Conservation (phyloP, 2,329 filamentous ascomycete genomes). For the Rutstroemia sp. region DNA sequence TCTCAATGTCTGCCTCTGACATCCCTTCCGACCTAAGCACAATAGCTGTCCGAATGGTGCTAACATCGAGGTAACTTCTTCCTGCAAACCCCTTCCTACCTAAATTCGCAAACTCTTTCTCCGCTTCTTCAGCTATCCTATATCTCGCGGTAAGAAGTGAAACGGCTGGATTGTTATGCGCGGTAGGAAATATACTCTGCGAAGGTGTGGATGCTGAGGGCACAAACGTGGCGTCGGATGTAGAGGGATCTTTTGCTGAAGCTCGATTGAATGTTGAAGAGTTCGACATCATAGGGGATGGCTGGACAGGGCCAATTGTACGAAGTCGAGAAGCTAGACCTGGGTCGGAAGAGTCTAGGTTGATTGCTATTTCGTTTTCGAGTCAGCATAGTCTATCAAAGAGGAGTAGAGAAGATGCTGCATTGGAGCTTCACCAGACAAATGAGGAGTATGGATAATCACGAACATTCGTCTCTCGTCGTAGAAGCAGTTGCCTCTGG, state of each 20-base stretch:
- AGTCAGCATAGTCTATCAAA: not conserved
- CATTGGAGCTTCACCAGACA: not conserved
- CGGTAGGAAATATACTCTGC: slow-evolving; percentile 21
- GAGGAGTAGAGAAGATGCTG: too few species aligned
- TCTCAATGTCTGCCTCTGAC: slow-evolving; percentile 28
- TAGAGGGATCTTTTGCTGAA: not conserved
- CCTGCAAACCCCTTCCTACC: slow-evolving; percentile 32
- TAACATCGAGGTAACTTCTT: slow-evolving; percentile 40
- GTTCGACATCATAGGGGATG: slow-evolving; percentile 25
- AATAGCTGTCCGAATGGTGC: slow-evolving; percentile 41
- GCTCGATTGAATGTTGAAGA: slow-evolving; percentile 22
- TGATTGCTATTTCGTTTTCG: slow-evolving; percentile 4
- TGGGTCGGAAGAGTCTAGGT: slow-evolving; percentile 14
- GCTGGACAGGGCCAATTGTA: slow-evolving; percentile 23
- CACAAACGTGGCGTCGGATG: slow-evolving; percentile 13
- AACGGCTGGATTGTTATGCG: slow-evolving; percentile 20
- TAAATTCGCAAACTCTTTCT: slow-evolving; percentile 43
- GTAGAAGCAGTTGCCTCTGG: slow-evolving; percentile 7
- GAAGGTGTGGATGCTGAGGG: slow-evolving; percentile 18
- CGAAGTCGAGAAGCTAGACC: slow-evolving; percentile 20
- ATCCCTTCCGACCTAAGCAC: slow-evolving; percentile 36
- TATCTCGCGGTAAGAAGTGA: slow-evolving; percentile 36
- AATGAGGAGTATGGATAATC: not conserved
- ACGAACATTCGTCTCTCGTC: slow-evolving; percentile 10
- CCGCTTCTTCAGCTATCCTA: slow-evolving; percentile 52